Base-by-base conservation (phyloP, 495 filamentous ascomycete species). In the Penicillium cosmopolitanum region DNA sequence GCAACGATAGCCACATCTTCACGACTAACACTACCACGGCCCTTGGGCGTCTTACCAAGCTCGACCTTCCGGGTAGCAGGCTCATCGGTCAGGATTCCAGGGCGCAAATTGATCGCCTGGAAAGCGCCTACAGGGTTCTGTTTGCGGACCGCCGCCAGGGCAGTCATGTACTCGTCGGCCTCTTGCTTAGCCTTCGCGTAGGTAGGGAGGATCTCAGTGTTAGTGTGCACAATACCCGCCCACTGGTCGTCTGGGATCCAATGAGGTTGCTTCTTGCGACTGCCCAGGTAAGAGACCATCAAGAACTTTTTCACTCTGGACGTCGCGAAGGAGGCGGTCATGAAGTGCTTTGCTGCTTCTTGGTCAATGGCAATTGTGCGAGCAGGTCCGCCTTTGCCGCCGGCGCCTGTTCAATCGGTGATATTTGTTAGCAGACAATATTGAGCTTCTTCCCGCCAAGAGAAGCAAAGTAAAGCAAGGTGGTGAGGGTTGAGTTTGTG, bases 131-230 rank as follows among this genome's bases (percentile, higher is more conserved):
- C 42, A 11, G 79, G 77, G 36, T 79, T 69, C 7, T 72, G 61
- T 64, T 79, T 79, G 23, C 77, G 77, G 36, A 72, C 76, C 6
- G 78, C 79, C 16, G 79, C 78, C 50, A 81, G 76, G 8, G 82
- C 80, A 56, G 87, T 88, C 58, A 93, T 75, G 44, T 80, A 85
- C 72, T 91, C 85, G 68, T 96, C 91, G 1, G 89, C 89, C 12
- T 84, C 86, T 4, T 89, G 66, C 71, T 94, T 95, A 50, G 92
- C 91, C 53, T 87, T 77, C 65, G 84, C 86, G 71, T 95, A 95
- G 2, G 73, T 76, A 46, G 85, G 80, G 4, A 91, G 75, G 0
- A 81, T 66, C 23, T 80, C 81, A 11, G 73, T 70, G 66, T 86
- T 89, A 10, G 76, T 71, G 52, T 82, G 69, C 15, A 80, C 68